Evolutionary conservation across 1,284 basidiomycete genomes (phyloP), one percentile per base, ranked within the genome.

Genomic region (Blastosporella zonata): DNA sequence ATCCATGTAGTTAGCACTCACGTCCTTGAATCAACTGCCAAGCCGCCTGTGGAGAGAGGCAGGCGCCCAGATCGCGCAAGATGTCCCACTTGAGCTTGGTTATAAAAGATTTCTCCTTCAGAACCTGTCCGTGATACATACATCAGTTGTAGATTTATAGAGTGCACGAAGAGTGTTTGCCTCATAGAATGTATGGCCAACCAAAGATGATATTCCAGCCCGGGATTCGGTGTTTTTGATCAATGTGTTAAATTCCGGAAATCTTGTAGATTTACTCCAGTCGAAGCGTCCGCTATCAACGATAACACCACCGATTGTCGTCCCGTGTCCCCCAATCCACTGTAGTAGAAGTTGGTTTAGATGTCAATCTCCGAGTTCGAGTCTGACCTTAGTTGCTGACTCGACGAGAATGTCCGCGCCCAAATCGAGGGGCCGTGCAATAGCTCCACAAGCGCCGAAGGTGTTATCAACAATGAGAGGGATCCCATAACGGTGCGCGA

Each of bases 391-490:
- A 17, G 49, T 47, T 12, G 50, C 51, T 10, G 46, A 55, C 15
- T 43, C 34, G 70, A 73, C 61, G 52, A 90, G 76, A 47, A 91
- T 85, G 60, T 91, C 81, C 42, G 85, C 87, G 27, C 88, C 88
- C 52, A 81, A 74, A 27, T 84, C 80, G 38, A 89, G 81, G 9
- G 87, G 87, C 2, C 77, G 72, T 23, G 82, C 58, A 21, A 84
- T 68, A 60, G 50, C 57, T 63, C 78, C 84, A 54, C 82, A 84
- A 59, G 84, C 79, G 50, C 88, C 88, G 56, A 90, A 90, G 0
- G 87, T 90, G 67, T 90, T 91, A 66, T 91, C 88, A 0, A 90
- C 88, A 23, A 90, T 76, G 40, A 90, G 64, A 0, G 86, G 87
- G 23, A 89, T 77, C 2, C 73, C 73, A 46, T 82, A 61, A 28